These are phyloP conservation scores for Phytopythium sindhum DNA, from an alignment of 352 stramenopile species.

Conservation along the genomic window DNA sequence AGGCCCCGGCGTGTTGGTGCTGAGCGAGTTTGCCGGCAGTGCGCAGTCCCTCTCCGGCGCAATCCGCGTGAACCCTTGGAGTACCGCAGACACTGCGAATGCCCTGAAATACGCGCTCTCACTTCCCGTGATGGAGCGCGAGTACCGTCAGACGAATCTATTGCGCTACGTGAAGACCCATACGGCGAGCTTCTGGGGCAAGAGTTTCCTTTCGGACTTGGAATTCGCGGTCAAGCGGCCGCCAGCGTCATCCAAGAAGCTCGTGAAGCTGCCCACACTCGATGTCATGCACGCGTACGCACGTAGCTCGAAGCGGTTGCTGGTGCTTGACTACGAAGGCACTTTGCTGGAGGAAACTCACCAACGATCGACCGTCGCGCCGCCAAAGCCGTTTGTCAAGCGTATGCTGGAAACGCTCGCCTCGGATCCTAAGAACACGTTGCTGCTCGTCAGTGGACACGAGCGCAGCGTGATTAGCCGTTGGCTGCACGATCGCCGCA, in stretches of 20 bases:
- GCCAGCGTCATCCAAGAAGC: constrained; percentile 31
- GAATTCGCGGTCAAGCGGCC: constrained; percentile 41
- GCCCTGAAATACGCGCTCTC: constrained; percentile 69
- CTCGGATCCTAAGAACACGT: constrained; percentile 50
- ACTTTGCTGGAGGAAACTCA: constrained; percentile 69
- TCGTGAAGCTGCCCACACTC: constrained; percentile 40
- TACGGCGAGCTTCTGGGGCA: constrained; percentile 83
- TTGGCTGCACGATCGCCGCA: constrained; percentile 58
- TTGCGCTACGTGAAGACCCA: constrained; percentile 86
- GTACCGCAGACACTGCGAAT: constrained; percentile 73
- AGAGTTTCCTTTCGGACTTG: constrained; percentile 76
- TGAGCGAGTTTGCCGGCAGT: constrained; percentile 88
- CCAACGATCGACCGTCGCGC: constrained; percentile 52
- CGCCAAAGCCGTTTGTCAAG: constrained; percentile 57
- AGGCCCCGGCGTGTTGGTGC: constrained; percentile 78
- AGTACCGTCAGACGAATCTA: constrained; percentile 84
- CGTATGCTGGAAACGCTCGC: constrained; percentile 54
- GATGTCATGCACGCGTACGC: constrained; percentile 56
- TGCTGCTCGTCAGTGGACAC: constrained; percentile 55
- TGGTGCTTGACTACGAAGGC: constrained; percentile 81
- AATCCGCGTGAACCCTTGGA: constrained; percentile 89
- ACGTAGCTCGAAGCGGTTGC: constrained; percentile 51
- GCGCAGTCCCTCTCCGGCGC: constrained; percentile 86
- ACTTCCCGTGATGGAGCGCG: constrained; percentile 77
- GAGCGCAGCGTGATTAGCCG: constrained; percentile 71